phyloP scores from a whole-genome alignment of 768 basidiomycete species.

The Podaxis rugospora region DNA sequence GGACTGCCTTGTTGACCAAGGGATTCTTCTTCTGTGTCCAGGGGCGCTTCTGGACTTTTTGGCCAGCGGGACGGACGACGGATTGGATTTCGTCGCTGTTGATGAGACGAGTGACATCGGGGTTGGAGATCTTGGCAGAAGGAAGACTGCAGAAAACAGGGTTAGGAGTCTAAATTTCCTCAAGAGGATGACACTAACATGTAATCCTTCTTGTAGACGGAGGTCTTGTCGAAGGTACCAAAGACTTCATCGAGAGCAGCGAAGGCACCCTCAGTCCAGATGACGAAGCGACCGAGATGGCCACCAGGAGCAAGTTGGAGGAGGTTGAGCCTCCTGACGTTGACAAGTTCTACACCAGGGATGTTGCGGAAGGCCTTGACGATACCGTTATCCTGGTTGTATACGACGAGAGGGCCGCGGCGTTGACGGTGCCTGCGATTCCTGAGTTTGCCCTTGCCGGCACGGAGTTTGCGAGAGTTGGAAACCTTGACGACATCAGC shows the following conservation, averaged over 20 bases:
- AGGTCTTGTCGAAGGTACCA: conserved; percentile 90
- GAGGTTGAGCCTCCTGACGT: conserved; percentile 90
- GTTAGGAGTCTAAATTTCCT: background rate
- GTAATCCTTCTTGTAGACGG: conserved; percentile 86
- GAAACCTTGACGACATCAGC: conserved; percentile 94
- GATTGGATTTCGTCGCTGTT: conserved; percentile 99
- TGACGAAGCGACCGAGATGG: conserved; percentile 97
- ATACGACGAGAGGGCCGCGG: conserved; percentile 95
- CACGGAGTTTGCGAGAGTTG: conserved; percentile 94
- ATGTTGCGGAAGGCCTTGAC: conserved; percentile 99
- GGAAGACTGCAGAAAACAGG: conserved; percentile 58
- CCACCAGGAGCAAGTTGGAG: conserved; percentile 99
- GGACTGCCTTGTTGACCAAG: conserved; percentile 85
- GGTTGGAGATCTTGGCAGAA: conserved; percentile 93
- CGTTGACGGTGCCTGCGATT: conserved; percentile 96
- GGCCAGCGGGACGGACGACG: conserved; percentile 85
- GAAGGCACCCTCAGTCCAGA: conserved; percentile 98
- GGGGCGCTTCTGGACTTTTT: conserved; percentile 84
- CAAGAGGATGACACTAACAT: conserved; percentile 41
- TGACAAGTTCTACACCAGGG: conserved; percentile 96
- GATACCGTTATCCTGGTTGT: conserved; percentile 96
- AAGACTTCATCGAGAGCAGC: conserved; percentile 90
- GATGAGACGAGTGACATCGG: conserved; percentile 95
- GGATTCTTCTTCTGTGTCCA: conserved; percentile 99
- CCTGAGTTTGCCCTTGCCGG: conserved; percentile 96